These are phyloP conservation scores for Microcyclospora pomicola DNA, from an alignment of 2,329 filamentous ascomycete species.

Conservation along the genomic window DNA sequence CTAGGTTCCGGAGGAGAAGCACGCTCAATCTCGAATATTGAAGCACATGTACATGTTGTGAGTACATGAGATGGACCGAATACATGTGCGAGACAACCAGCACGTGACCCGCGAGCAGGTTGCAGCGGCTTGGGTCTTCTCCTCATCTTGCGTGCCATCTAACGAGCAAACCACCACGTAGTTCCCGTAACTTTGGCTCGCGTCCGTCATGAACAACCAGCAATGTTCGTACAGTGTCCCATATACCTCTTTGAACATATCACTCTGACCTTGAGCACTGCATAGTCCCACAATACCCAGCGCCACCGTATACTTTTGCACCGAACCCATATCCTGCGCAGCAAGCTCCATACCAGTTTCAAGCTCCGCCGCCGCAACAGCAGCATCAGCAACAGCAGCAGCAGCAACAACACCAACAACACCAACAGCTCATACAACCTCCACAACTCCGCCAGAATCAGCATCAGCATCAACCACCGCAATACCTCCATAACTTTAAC, in stretches of 20 bases:
- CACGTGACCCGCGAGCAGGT: too few species aligned
- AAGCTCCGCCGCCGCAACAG: conserved; percentile 1
- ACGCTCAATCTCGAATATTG: too few species aligned
- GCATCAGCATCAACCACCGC: conserved; percentile 5
- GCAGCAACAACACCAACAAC: conserved; percentile 6
- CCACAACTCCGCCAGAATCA: conserved; percentile 4
- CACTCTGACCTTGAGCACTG: not conserved
- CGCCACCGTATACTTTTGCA: conserved; percentile 1
- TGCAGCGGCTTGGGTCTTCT: not conserved
- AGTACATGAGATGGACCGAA: too few species aligned
- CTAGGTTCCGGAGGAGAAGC: too few species aligned
- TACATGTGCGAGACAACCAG: too few species aligned
- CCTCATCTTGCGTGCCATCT: not conserved
- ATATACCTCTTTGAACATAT: not conserved
- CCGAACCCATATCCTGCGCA: not conserved
- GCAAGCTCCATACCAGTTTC: conserved; percentile 1
- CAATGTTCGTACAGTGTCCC: not conserved
- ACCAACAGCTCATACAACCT: not conserved
- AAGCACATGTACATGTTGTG: too few species aligned
- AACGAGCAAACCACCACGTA: not conserved
- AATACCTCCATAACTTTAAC: conserved; percentile 2
- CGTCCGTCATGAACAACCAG: not conserved
- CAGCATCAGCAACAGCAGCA: conserved; percentile 6
- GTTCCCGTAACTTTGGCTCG: not conserved
- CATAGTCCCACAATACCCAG: conserved; percentile 1